Base-by-base conservation (phyloP, 257 asterid genomes). In the Pogostemon cablin region DNA sequence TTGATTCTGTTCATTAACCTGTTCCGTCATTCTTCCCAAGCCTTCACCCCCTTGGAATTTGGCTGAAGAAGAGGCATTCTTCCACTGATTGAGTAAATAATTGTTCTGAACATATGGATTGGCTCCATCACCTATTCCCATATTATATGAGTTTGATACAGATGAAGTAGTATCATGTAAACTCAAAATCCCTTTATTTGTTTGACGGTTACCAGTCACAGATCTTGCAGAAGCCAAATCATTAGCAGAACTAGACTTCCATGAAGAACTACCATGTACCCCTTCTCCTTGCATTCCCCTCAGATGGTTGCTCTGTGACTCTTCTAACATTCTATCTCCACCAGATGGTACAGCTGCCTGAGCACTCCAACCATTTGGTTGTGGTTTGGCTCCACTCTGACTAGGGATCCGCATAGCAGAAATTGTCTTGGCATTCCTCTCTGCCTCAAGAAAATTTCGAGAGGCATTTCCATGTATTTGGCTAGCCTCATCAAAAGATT, bases 21-120 rank as follows among this genome's bases (percentile, higher is more conserved):
- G 88, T 54, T 83, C 78, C 62, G 73, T 77, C 79, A 73, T 17
- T 69, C 83, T 76, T 44, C 83, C 90, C 62, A 73, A 55, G 32
- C 70, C 65, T 69, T 84, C 90, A 79, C 77, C 84, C 54, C 64
- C 88, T 77, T 82, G 82, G 74, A 73, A 58, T 55, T 74, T 80
- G 60, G 78, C 82, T 64, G 73, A 34, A 73, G 76, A 76, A 74
- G 82, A 79, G 61, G 81, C 83, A 69, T 81, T 81, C 75, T 79
- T 86, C 98, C 97, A 88, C 70, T 79, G 86, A 75, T 81, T 85
- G 61, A 77, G 72, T 63, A 81, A 78, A 77, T 75, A 57, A 71
- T 69, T 83, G 68, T 82, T 82, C 43, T 69, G 84, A 62, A 74
- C 78, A 83, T 77, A 76, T 62, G 82, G 80, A 74, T 80, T 78